Base-by-base conservation (phyloP, 768 basidiomycete genomes). In the Suillus spraguei region DNA sequence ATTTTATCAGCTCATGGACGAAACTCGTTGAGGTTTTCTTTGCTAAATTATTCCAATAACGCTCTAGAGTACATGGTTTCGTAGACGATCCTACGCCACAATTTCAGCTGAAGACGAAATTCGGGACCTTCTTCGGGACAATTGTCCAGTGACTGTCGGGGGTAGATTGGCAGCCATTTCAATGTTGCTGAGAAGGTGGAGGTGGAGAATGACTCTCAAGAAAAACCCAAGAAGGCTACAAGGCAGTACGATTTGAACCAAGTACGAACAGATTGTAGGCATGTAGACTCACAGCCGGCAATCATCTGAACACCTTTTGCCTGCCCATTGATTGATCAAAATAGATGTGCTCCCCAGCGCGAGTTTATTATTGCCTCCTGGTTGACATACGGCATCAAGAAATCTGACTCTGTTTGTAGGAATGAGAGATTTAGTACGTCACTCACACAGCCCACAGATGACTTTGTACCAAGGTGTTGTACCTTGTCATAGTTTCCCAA, bases 11-110 rank as follows among this genome's bases (percentile, higher is more conserved):
- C 32, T 33, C 4, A 10, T 53, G 2, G 28, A 53, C 4, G 9
- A 54, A 54, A n/a, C 33, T 54, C 53, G 33, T 22, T 20, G n/a
- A 54, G 10, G n/a, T 17, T 54, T 54, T 54, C 33, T 36, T 54
- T 13, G 3, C 4, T 28, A 28, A 28, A 28, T 28, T 28, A 28
- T 54, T 22, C 35, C 7, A 7, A 6, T 22, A 35, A 54, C 35
- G 36, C 13, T 13, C 10, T 36, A 13, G 33, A 35, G 53, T 54
- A 54, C 53, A 36, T 54, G 53, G 53, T 36, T n/a, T 54, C 35
- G 9, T 22, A 10, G 53, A 36, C 20, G n/a, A 36, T 54, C 33
- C 53, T 22, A 14, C 6, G 1, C 7, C 33, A 35, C 20, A 35
- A 35, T 54, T 11, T 5, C 33, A 14, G 13, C 32, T 33, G 20